Percentiles rank a stretch among this genome's conserved stretches.
Evolutionary conservation across 2,329 filamentous ascomycete species (phyloP).

Genomic region (Keithomyces neogunnii): DNA sequence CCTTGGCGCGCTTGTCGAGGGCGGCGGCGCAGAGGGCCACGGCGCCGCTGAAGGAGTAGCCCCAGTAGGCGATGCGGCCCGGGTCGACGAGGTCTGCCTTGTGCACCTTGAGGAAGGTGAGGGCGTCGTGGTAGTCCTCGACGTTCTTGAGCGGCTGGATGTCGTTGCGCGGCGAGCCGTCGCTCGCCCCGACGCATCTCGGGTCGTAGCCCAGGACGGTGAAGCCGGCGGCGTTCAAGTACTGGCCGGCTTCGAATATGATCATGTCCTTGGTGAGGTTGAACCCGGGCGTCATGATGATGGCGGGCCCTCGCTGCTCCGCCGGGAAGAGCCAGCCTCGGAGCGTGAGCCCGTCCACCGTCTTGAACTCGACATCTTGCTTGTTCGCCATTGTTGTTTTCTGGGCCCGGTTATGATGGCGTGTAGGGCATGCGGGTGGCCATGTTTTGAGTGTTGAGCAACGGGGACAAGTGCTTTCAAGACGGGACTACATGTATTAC

Average conservation of each 20-base stretch:
- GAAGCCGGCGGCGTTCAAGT: not conserved
- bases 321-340: not conserved
- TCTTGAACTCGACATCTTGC: not conserved
- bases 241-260: no score
- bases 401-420: no score
- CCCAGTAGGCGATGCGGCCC: not conserved
- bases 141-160: not conserved
- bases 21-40: not conserved
- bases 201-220: not conserved
- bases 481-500: no score
- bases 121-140: not conserved
- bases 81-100: no score
- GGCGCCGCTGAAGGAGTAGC: not conserved
- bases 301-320: not conserved
- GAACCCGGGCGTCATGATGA: not conserved
- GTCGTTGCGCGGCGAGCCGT: not conserved
- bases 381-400: not conserved
- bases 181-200: not conserved
- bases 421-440: no score
- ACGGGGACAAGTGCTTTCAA: no score
- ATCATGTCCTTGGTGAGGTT: not conserved
- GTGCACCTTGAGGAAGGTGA: not conserved
- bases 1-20: not conserved
- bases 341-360: not conserved
- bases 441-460: no score